Conservation (phyloP, 306 rosid genomes). For the Rosa persica region DNA sequence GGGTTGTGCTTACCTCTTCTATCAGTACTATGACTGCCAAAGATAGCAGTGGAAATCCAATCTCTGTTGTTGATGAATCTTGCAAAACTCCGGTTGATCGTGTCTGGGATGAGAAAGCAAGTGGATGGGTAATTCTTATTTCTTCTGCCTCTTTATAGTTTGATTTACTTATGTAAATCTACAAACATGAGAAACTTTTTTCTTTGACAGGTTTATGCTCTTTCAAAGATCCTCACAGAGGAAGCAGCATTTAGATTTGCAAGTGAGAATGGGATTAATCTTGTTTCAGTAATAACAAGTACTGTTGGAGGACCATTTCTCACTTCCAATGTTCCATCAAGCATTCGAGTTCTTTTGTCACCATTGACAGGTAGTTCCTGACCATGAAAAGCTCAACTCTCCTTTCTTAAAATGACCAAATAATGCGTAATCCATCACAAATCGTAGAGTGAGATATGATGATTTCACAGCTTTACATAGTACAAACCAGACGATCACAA, state of each 20-base stretch:
- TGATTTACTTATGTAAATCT: neutral
- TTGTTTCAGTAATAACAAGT: conserved; percentile 64
- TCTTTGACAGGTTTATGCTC: conserved; percentile 57
- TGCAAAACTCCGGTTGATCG: conserved; percentile 52
- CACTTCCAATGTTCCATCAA: conserved; percentile 59
- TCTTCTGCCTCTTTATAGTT: neutral
- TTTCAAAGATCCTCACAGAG: conserved; percentile 65
- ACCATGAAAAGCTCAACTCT: neutral
- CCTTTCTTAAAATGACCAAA: neutral
- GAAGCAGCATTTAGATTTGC: conserved; percentile 76
- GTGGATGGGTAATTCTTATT: conserved; percentile 64
- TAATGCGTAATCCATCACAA: neutral
- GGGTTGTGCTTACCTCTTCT: conserved; percentile 81
- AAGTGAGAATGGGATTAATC: conserved; percentile 55
- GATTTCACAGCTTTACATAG: neutral
- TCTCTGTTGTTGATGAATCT: conserved; percentile 59
- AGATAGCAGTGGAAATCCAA: conserved; percentile 55
- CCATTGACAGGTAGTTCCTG: conserved; percentile 55
- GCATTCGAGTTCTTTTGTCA: conserved; percentile 66
- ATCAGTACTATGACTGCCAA: conserved; percentile 68
- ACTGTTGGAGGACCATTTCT: conserved; percentile 80
- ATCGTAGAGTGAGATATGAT: neutral
- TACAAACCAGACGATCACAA: no score
- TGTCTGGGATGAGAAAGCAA: conserved; percentile 54
- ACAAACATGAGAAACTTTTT: neutral